Conservation (phyloP, 1,284 basidiomycete genomes). For the Ustanciosporium gigantosporum region DNA sequence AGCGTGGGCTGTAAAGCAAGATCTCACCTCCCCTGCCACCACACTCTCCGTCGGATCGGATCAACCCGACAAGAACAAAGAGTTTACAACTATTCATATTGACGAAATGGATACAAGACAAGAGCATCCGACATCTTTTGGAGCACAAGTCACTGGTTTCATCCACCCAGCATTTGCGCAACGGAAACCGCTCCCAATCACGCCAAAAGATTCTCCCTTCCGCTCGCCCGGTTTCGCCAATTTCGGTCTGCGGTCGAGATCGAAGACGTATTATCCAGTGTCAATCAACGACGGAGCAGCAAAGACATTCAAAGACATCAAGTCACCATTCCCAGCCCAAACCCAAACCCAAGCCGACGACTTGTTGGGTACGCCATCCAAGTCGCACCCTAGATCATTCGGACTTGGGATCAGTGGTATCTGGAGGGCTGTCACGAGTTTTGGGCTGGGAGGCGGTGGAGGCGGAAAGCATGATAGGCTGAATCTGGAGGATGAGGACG, state of each 20-base stretch:
- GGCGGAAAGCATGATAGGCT: background rate
- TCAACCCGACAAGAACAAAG: constrained; percentile 15
- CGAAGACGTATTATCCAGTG: too few relatives aligned
- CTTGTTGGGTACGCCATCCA: background rate
- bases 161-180: background rate
- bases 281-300: too few relatives aligned
- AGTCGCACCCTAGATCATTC: constrained; percentile 3
- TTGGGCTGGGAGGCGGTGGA: background rate
- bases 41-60: constrained; percentile 20
- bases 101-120: background rate
- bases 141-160: too few relatives aligned
- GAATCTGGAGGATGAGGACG: constrained; percentile 13
- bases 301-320: too few relatives aligned
- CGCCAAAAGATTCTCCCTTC: constrained; percentile 25
- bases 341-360: too few relatives aligned
- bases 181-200: constrained; percentile 19
- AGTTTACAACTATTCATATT: constrained; percentile 13
- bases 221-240: constrained; percentile 13
- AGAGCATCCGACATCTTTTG: too few relatives aligned
- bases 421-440: constrained; percentile 18
- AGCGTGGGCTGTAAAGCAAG: background rate
- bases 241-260: constrained; percentile 22
- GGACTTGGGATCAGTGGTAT: constrained; percentile 21
- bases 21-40: constrained; percentile 6
- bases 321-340: too few relatives aligned